These are phyloP conservation scores for Apiotrichum sp. DNA, from an alignment of 1,284 basidiomycete genomes.

Conservation along the genomic window DNA sequence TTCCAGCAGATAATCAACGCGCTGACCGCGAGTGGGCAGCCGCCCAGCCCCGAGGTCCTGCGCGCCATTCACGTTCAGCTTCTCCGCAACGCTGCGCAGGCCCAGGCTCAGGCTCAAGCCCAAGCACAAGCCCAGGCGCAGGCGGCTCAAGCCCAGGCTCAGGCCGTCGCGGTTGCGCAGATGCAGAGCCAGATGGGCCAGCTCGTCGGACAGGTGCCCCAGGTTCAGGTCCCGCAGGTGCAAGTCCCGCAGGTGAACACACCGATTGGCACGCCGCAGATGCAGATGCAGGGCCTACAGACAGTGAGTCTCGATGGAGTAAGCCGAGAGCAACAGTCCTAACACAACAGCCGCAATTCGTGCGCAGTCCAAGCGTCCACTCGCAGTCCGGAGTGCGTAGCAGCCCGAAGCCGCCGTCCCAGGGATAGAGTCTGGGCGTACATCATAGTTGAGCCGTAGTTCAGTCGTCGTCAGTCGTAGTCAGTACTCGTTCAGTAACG, in stretches of 20 bases:
- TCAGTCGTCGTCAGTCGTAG: no score
- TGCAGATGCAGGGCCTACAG: conserved; percentile 10
- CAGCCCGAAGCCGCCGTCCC: conserved; percentile 12
- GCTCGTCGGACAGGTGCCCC: background rate
- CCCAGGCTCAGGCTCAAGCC: background rate
- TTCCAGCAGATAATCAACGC: conserved; percentile 29
- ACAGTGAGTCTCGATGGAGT: conserved; percentile 2
- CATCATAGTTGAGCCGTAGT: no score
- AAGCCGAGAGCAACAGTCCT: background rate
- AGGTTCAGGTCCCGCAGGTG: background rate
- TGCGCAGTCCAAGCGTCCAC: conserved; percentile 11
- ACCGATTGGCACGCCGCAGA: conserved; percentile 10
- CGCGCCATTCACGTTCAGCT: conserved; percentile 23
- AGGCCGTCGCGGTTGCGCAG: background rate
- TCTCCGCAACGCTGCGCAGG: conserved; percentile 18
- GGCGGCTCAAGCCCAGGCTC: background rate
- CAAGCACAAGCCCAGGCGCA: conserved; percentile 6
- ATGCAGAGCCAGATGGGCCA: conserved; percentile 4
- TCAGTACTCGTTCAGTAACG: no score
- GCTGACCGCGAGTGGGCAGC: conserved; percentile 28
- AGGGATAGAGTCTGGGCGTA: background rate
- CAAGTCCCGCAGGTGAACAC: conserved; percentile 5
- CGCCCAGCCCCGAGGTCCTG: conserved; percentile 31
- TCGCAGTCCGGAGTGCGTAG: conserved; percentile 9
- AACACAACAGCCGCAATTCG: conserved; percentile 8